Base-by-base conservation (phyloP, 768 basidiomycete species). In the Tricholoma flavovirens region DNA sequence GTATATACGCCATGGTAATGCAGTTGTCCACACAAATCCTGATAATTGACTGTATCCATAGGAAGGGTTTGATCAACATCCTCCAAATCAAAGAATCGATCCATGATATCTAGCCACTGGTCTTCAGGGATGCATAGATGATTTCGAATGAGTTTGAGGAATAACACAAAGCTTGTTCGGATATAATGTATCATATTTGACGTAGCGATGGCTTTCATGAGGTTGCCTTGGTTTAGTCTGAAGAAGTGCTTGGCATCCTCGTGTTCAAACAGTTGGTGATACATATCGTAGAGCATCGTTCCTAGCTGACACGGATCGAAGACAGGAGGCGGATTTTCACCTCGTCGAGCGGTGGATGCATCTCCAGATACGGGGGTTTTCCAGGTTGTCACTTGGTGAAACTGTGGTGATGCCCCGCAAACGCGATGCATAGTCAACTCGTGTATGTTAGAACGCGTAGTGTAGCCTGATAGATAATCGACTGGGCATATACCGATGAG, bases 381-480 rank as follows among this genome's bases (percentile, higher is more conserved):
- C 77, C 77, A 77, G 1, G 71, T 65, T 6, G 69, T 66, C 9
- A 64, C 57, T 38, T 77, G 68, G 30, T 75, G 74, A 57, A 67
- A 77, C 54, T 74, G 71, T 4, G 38, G 10, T 53, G 48, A 35
- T n/a, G 53, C 46, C 1, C n/a, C n/a, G n/a, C n/a, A n/a, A n/a
- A n/a, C n/a, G n/a, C 14, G 8, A 22, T 48, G 40, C 4, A 53
- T 30, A 21, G 72, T 33, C 12, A 74, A n/a, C 46, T 75, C 73
- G 49, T 77, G 73, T 0, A 64, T 64, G 55, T 75, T 75, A 35
- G 70, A 71, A 14, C 60, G 62, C 7, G 73, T 65, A 4, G 66
- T 67, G 55, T 75, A 76, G 11, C 69, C 66, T 0, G 73, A 71
- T 4, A 75, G 58, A 56, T 66, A 71, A 36, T 67, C 66, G 24